phyloP scores from a whole-genome alignment of 2,329 filamentous ascomycete genomes.

The Chaetomiaceae sp. region DNA sequence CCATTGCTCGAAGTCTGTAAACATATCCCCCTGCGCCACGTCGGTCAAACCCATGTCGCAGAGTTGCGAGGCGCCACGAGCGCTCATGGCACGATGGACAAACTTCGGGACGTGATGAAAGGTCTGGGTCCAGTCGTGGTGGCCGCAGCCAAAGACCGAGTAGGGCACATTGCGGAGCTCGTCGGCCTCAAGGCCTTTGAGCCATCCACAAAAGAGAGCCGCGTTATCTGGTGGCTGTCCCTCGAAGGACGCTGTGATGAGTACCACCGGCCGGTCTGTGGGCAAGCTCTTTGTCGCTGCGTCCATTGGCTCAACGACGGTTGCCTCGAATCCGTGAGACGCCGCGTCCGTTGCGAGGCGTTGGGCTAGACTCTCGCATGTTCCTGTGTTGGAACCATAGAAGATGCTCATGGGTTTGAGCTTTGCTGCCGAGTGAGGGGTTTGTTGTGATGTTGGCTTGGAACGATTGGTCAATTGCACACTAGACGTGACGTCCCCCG shows the following conservation, averaged over 20 bases:
- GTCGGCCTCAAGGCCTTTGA: conserved; percentile 49
- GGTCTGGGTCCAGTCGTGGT: conserved; percentile 51
- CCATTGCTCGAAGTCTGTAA: conserved; percentile 64
- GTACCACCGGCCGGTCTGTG: conserved; percentile 56
- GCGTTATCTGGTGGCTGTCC: conserved; percentile 72
- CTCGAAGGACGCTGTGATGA: conserved; percentile 70
- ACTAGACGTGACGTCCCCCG: conserved; percentile 38
- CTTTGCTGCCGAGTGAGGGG: not conserved
- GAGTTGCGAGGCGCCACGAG: conserved; percentile 44
- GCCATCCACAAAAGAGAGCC: conserved; percentile 62
- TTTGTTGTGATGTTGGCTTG: not conserved
- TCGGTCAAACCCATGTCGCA: conserved; percentile 54
- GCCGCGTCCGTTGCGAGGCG: conserved; percentile 56
- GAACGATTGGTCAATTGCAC: conserved; percentile 29
- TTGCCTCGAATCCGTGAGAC: conserved; percentile 55
- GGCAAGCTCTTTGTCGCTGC: conserved; percentile 57
- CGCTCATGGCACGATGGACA: conserved; percentile 51
- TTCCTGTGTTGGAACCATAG: conserved; percentile 72
- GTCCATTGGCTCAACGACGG: conserved; percentile 55
- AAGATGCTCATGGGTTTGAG: conserved; percentile 54
- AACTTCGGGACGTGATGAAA: conserved; percentile 65
- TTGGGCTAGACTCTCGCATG: conserved; percentile 66
- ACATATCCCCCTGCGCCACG: conserved; percentile 60
- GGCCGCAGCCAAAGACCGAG: conserved; percentile 66
- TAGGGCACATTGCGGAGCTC: conserved; percentile 56